Evolutionary conservation across 306 rosid genomes (phyloP), one percentile per base, ranked within the genome.

Genomic region (Mimosa pudica): DNA sequence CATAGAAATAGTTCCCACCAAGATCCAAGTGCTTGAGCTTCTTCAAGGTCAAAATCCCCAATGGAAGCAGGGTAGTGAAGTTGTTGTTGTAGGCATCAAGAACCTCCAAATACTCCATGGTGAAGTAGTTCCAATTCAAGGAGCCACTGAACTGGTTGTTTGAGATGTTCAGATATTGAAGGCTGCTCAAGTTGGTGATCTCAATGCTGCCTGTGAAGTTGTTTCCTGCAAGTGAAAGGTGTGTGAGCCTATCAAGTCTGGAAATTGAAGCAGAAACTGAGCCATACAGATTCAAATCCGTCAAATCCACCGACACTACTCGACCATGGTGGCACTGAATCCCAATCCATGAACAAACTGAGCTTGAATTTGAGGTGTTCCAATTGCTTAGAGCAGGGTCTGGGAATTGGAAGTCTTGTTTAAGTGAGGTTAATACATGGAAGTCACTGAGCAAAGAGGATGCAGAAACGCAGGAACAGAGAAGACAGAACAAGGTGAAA

Each of bases 301-400:
- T 86, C 47, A 94, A 83, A 88, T 90, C 90, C 12, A 94, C 42
- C 0, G 89, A 86, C 32, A 83, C 89, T 42, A 94, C 91, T 82
- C 98, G 85, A 41, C 85, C 88, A 13, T 74, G 55, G 36, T 74
- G 85, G 84, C 98, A 93, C 72, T 76, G 83, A 81, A 93, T 82
- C 76, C 97, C 89, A 42, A 14, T 61, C 98, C 98, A 93, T 3
- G 87, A 89, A 85, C 98, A 93, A 81, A 89, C 89, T 47, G 95
- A 85, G 75, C 75, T 87, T 36, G 74, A 84, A 74, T 68, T 82
- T 2, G 90, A 85, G 64, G 84, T 48, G 66, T 82, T 74, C 97
- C 98, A 94, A 57, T 87, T 77, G 66, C 81, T 76, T 45, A 92
- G 80, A 75, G 76, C 80, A n/a, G 86, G 92, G 45, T 86, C 73